Percentiles rank a stretch among this genome's conserved stretches.
phyloP scores from a whole-genome alignment of 2,329 filamentous ascomycete genomes.

The Trichoderma sp. region DNA sequence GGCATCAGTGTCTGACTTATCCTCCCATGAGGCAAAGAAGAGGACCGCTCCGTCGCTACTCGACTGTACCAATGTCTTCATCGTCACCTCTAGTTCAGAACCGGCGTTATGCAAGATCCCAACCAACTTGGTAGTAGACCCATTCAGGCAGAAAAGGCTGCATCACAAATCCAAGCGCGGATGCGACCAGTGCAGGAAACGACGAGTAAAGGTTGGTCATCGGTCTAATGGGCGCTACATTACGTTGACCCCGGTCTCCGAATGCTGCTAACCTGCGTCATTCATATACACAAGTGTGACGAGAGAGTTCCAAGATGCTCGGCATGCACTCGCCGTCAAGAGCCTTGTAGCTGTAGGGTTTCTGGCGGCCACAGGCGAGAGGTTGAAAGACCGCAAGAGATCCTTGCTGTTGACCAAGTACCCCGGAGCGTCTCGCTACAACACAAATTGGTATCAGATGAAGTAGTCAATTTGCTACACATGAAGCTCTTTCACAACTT shows the following conservation, averaged over 20 bases:
- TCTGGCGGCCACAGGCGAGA: background rate
- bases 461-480: background rate
- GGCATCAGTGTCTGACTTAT: background rate
- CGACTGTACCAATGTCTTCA: background rate
- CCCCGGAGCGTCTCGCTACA: background rate
- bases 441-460: background rate
- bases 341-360: background rate
- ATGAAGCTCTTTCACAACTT: background rate
- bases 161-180: slow-evolving; percentile 4
- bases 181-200: background rate
- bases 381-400: background rate
- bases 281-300: background rate
- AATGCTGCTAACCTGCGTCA: background rate
- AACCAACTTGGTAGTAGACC: background rate
- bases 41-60: background rate
- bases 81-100: background rate
- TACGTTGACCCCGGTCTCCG: background rate
- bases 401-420: background rate
- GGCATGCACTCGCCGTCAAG: background rate
- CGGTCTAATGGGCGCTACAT: background rate
- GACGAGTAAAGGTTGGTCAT: background rate
- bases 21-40: background rate
- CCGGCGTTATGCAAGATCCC: background rate
- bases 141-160: background rate
- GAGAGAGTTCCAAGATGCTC: background rate